phyloP scores from a whole-genome alignment of 1,284 basidiomycete species.

The Ceratobasidium sp. region DNA sequence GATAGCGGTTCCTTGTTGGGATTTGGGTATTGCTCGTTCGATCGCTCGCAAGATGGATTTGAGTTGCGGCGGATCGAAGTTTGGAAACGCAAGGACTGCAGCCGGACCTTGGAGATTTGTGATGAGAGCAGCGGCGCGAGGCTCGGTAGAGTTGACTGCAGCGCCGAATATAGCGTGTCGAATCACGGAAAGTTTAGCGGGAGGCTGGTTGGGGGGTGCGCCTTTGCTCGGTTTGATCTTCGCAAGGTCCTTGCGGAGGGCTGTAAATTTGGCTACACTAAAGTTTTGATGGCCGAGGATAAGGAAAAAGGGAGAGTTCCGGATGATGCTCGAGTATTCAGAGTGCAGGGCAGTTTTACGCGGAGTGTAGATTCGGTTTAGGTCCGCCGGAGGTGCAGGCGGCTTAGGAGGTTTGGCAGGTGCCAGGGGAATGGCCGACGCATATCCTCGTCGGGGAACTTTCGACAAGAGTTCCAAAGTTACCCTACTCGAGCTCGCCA shows the following conservation, averaged over 20 bases:
- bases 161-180: constrained; percentile 75
- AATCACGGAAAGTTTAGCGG: constrained; percentile 61
- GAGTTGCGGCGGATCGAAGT: constrained; percentile 72
- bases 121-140: constrained; percentile 42
- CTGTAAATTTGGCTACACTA: constrained; percentile 64
- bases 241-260: constrained; percentile 68
- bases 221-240: constrained; percentile 57
- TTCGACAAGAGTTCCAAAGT: neutral
- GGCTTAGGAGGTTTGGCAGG: constrained; percentile 34
- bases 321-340: constrained; percentile 71
- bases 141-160: constrained; percentile 54
- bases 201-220: constrained; percentile 33
- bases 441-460: constrained; percentile 1
- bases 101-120: constrained; percentile 56
- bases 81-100: constrained; percentile 69
- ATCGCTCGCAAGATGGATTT: constrained; percentile 70
- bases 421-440: constrained; percentile 5
- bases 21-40: constrained; percentile 64
- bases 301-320: constrained; percentile 61
- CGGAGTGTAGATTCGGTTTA: constrained; percentile 64
- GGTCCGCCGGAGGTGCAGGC: constrained; percentile 27
- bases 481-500: neutral
- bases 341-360: constrained; percentile 78
- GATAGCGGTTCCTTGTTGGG: constrained; percentile 5
- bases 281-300: constrained; percentile 76